Base-by-base conservation (phyloP, 495 filamentous ascomycete genomes). In the Schizothecium vesticola region DNA sequence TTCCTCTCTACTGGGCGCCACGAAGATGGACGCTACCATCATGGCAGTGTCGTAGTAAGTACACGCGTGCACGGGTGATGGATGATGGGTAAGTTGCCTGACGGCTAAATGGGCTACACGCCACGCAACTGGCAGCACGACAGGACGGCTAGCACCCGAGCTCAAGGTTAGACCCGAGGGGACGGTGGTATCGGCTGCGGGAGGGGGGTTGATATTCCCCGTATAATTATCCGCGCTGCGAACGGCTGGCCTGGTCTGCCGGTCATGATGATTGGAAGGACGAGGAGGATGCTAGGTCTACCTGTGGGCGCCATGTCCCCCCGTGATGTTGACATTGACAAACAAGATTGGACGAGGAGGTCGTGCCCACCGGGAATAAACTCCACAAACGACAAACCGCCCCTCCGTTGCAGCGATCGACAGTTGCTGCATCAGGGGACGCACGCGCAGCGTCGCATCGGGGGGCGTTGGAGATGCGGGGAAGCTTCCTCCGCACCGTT, bases 401-500 rank as follows among this genome's bases (percentile, higher is more conserved):
- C 43, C 43, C 43, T 51, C 43, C 43, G 43, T 51, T 51, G 43
- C 43, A 51, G 43, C 43, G 43, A 51, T 51, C 43, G 43, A n/a
- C 43, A 51, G 43, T 51, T 51, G 16, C 43, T 51, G 43, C 43
- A 51, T n/a, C n/a, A n/a, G n/a, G n/a, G n/a, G n/a, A n/a, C n/a
- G n/a, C n/a, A 6, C 3, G 26, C 26, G 43, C 43, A 51, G 43
- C 43, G 43, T 51, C 43, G 43, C 43, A 51, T 51, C 43, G 43
- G 19, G 33, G 16, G 43, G n/a, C 43, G 43, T 51, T 51, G 43
- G 43, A 51, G 58, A 28, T 59, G 58, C 58, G 58, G 58, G 58
- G 58, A 25, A 59, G 58, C 58, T 59, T 21, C 58, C 58, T 59
- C 58, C 58, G 58, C 58, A 59, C 26, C 24, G 56, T 59, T 59